A percentile compares a stretch with the other conserved stretches of the same genome.
Conservation (phyloP, 495 filamentous ascomycete species). For the Penicillium macrosclerotiorum region DNA sequence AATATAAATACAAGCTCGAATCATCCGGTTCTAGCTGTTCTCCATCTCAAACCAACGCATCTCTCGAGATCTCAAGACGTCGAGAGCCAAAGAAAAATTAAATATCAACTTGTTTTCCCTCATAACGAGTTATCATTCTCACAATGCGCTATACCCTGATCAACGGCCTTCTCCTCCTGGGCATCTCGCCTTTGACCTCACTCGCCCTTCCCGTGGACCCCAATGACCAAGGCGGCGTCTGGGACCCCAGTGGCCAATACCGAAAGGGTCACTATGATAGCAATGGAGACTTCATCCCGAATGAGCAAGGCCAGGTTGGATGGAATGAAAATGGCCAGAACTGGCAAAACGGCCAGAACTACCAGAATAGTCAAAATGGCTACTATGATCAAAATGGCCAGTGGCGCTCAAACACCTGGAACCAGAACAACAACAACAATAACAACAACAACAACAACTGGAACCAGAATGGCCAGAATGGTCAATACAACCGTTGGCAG, state of each 20-base stretch:
- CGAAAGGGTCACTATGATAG: conserved; percentile 21
- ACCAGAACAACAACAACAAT: not conserved
- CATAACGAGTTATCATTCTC: not conserved
- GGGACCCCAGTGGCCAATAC: conserved; percentile 26
- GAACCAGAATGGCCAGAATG: conserved; percentile 6
- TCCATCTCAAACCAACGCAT: conserved; percentile 16
- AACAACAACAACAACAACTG: not conserved
- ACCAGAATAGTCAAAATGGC: conserved; percentile 13
- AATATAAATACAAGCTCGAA: conserved; percentile 22
- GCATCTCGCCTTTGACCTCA: conserved; percentile 20
- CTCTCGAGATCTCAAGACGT: conserved; percentile 10
- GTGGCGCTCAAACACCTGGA: not conserved
- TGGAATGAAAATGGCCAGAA: conserved; percentile 9
- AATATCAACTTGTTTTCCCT: not conserved
- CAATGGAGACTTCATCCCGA: conserved; percentile 18
- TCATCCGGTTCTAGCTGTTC: conserved; percentile 4
- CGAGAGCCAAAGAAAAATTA: not conserved
- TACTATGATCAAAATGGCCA: conserved; percentile 9
- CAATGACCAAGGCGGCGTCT: conserved; percentile 19
- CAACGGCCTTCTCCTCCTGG: conserved; percentile 25
- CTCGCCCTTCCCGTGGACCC: conserved; percentile 27
- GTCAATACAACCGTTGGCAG: conserved; percentile 14
- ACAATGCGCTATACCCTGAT: conserved; percentile 26
- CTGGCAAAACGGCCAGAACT: conserved; percentile 13
- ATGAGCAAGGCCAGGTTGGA: conserved; percentile 9